Evolutionary conservation across 2,329 filamentous ascomycete species (phyloP).

Genomic region (Colletotrichum sp.): DNA sequence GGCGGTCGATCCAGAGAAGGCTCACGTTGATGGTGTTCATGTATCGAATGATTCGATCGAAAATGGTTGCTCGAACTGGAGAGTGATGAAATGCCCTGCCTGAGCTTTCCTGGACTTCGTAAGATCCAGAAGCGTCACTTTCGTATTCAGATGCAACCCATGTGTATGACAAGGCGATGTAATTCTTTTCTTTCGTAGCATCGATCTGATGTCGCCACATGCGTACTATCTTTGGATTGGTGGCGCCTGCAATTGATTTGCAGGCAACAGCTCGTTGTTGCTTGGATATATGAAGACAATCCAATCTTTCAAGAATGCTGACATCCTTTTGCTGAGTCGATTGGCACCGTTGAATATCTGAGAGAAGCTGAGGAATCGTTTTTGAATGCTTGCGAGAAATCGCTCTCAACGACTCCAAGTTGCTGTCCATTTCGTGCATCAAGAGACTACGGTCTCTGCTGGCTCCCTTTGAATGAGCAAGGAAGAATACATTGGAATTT

Average conservation of each 20-base stretch:
- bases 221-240: rapidly evolving
- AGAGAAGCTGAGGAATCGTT: neutral
- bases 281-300: neutral
- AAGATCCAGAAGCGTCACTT: neutral
- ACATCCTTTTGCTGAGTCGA: neutral
- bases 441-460: rapidly evolving
- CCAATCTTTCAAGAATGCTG: neutral
- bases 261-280: neutral
- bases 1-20: neutral
- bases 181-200: neutral
- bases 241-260: neutral
- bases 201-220: neutral
- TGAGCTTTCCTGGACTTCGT: neutral
- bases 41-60: neutral
- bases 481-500: rapidly evolving
- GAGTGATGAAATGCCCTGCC: rapidly evolving
- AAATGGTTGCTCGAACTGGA: neutral
- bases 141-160: neutral
- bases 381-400: neutral
- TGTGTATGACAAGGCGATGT: neutral
- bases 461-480: neutral
- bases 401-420: neutral
- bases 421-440: neutral
- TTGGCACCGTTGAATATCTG: neutral
- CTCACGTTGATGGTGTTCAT: neutral